Evolutionary conservation across 306 rosid genomes (phyloP), one percentile per base, ranked within the genome.

Genomic region (Vicia sativa): DNA sequence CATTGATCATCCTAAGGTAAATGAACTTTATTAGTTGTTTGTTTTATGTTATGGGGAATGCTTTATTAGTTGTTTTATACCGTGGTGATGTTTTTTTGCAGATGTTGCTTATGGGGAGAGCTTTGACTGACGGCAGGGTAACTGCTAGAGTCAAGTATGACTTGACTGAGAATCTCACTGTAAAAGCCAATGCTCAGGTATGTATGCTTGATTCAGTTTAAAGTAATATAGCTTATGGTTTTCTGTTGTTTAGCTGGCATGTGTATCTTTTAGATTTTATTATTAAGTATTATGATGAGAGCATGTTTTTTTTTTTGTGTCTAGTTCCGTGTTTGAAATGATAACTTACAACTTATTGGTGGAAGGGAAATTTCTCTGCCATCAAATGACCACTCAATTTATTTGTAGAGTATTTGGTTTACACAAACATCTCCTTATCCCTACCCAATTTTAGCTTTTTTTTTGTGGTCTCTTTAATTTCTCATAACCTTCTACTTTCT

Each of bases 141-240:
- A 91, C 76, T 75, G 97, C 99, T 0, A 88, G 99, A 77, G 73
- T 88, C 72, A 90, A 85, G 82, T 85, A 87, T 7, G 97, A 95
- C 74, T 74, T 95, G 59, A 62, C 90, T 8, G 97, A 95, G 28
- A 88, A 80, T 71, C 91, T 95, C 68, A 74, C 79, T 58, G 70
- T 95, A 18, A 95, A 95, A 87, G 99, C 89, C 74, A 95, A 95
- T 80, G 89, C 99, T 11, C 96, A 88, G 97, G 99, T 95, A 34
- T 45, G 43, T 34, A 6, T 69, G 39, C 18, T 3, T 50, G 29
- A 53, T 37, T 46, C 62, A 6, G 0, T 61, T 26, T 52, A 7
- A 65, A 37, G 31, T 2, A 31, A 23, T 77, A 52, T 52, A 49
- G 44, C 19, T 50, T 50, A 7, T 48, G 52, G 46, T 54, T 58